Percentiles rank a stretch among this genome's conserved stretches.
These are phyloP conservation scores for Alternaria viburni DNA, from an alignment of 2,329 filamentous ascomycete species.

Conservation along the genomic window DNA sequence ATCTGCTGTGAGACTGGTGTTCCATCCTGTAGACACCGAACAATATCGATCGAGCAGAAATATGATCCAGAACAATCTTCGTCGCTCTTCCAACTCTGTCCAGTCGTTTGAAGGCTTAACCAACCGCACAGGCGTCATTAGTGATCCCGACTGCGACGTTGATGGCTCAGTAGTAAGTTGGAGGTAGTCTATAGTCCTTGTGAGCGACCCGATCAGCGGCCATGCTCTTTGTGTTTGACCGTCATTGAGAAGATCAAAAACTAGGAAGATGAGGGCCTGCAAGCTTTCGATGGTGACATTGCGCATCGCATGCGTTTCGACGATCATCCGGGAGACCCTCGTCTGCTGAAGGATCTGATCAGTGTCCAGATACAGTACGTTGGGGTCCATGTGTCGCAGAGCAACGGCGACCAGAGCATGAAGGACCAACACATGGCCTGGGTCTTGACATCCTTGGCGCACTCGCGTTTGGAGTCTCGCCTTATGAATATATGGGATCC, in stretches of 20 bases:
- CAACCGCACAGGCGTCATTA: conserved; percentile 39
- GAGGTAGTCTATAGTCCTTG: conserved; percentile 42
- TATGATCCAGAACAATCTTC: conserved; percentile 42
- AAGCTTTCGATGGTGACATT: conserved; percentile 38
- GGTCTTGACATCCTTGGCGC: conserved; percentile 18
- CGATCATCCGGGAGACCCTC: conserved; percentile 36
- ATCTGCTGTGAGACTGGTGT: conserved; percentile 42
- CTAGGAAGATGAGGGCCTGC: conserved; percentile 40
- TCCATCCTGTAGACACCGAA: conserved; percentile 43
- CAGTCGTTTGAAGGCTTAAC: conserved; percentile 36
- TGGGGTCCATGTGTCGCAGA: conserved; percentile 37
- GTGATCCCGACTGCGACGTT: conserved; percentile 28
- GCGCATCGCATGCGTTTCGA: conserved; percentile 36
- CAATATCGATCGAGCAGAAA: conserved; percentile 45
- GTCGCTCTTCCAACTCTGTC: conserved; percentile 41
- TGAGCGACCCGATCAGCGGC: conserved; percentile 44
- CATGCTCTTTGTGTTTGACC: conserved; percentile 38
- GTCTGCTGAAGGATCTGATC: conserved; percentile 36
- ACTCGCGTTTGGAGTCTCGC: conserved; percentile 34
- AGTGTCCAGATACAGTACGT: conserved; percentile 28
- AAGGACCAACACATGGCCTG: conserved; percentile 30
- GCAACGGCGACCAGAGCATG: conserved; percentile 38
- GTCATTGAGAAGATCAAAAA: conserved; percentile 44
- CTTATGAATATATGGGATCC: conserved; percentile 45
- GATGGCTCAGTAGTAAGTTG: conserved; percentile 41